phyloP scores from a whole-genome alignment of 2,329 filamentous ascomycete species.

The Nemania serpens region DNA sequence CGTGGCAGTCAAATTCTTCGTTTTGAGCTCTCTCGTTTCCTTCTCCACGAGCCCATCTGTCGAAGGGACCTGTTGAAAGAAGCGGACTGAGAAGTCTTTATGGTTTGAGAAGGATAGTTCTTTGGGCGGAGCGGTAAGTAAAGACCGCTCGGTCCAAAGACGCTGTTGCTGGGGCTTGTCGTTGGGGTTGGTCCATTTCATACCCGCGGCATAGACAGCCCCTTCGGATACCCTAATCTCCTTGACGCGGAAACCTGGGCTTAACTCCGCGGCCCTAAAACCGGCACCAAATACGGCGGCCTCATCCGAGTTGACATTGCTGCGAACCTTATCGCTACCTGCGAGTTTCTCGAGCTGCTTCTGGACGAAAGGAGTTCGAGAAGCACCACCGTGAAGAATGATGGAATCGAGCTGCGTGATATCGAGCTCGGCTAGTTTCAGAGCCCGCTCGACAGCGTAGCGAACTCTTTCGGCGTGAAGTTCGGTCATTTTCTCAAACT shows the following conservation, averaged over 20 bases:
- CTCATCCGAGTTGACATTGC: conserved; percentile 96
- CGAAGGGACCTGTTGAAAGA: conserved; percentile 73
- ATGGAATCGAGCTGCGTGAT: conserved; percentile 82
- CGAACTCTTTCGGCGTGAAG: conserved; percentile 70
- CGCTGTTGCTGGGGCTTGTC: conserved; percentile 77
- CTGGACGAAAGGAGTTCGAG: conserved; percentile 93
- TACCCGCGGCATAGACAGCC: conserved; percentile 71
- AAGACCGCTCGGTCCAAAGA: conserved; percentile 79
- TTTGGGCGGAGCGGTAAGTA: conserved; percentile 76
- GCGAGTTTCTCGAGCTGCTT: conserved; percentile 79
- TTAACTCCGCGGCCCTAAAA: conserved; percentile 90
- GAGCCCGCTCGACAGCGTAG: conserved; percentile 71
- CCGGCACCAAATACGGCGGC: conserved; percentile 94
- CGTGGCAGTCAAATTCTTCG: conserved; percentile 84
- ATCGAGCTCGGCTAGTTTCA: conserved; percentile 73
- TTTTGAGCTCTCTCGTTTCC: conserved; percentile 69
- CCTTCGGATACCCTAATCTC: conserved; percentile 87
- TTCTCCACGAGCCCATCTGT: conserved; percentile 56
- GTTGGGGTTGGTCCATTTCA: conserved; percentile 74
- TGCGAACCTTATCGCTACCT: conserved; percentile 79
- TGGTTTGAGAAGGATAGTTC: conserved; percentile 82
- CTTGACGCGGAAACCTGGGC: conserved; percentile 96
- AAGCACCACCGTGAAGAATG: conserved; percentile 89
- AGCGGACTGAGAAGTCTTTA: conserved; percentile 78
- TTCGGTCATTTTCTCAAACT: conserved; percentile 80